phyloP scores from a whole-genome alignment of 129 eudicot species.

The Smallanthus sonchifolius region DNA sequence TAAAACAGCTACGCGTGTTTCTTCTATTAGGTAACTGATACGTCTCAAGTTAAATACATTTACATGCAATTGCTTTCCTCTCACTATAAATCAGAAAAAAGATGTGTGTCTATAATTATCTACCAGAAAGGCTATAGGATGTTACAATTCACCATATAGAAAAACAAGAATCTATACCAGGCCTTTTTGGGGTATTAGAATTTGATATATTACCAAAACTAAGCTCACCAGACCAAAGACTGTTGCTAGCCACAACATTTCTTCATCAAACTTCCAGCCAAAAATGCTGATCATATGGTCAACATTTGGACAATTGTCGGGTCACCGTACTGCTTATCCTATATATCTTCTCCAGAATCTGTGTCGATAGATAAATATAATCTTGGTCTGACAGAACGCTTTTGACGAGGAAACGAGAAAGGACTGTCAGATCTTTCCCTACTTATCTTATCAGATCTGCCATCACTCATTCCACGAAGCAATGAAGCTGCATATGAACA shows the following conservation, averaged over 20 bases:
- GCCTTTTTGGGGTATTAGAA: conserved; percentile 15
- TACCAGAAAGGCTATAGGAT: conserved; percentile 27
- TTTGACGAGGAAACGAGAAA: conserved; percentile 65
- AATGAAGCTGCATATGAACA: conserved; percentile 59
- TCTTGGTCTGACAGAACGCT: conserved; percentile 72
- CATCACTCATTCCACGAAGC: conserved; percentile 65
- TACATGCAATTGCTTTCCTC: conserved; percentile 15
- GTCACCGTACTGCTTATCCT: background rate
- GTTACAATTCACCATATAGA: conserved; percentile 28
- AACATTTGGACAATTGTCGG: conserved; percentile 2
- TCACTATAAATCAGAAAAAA: conserved; percentile 23
- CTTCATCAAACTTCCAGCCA: background rate
- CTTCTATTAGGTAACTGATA: conserved; percentile 19
- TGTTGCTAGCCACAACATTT: conserved; percentile 11
- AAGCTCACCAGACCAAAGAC: conserved; percentile 25
- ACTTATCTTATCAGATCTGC: conserved; percentile 46
- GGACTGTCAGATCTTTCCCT: conserved; percentile 78
- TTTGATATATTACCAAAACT: conserved; percentile 11
- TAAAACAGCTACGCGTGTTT: conserved; percentile 8
- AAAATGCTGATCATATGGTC: conserved; percentile 1
- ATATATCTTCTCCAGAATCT: conserved; percentile 58
- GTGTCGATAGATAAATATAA: conserved; percentile 69
- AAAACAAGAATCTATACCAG: conserved; percentile 32
- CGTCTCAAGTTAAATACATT: conserved; percentile 24
- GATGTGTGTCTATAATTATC: conserved; percentile 3